Conservation (phyloP, 371 early-diverging fungal species). For the Saksenaea oblongispora region DNA sequence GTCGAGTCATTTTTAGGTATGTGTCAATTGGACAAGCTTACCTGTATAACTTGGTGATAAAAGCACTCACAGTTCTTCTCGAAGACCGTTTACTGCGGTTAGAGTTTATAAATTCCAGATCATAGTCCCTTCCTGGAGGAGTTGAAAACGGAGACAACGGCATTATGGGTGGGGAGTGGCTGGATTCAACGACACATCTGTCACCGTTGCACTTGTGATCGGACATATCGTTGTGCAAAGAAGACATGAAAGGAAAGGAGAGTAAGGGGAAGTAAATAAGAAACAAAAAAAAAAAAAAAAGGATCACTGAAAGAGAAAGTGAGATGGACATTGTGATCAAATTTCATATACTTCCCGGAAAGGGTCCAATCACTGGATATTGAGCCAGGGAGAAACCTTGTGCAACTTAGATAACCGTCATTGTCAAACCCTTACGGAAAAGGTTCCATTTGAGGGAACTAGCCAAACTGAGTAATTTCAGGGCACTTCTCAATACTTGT, state of each 20-base stretch:
- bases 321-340: not conserved
- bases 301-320: not conserved
- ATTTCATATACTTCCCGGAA: not conserved
- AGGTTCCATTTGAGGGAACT: not conserved
- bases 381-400: not conserved
- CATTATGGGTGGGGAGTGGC: not conserved
- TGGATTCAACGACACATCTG: not conserved
- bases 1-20: not conserved
- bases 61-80: slow-evolving; percentile 21
- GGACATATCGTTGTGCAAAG: not conserved
- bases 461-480: not conserved
- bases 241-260: not conserved
- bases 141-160: not conserved
- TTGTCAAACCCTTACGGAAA: slow-evolving; percentile 3
- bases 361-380: not conserved
- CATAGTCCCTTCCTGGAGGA: not conserved
- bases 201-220: not conserved
- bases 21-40: not conserved
- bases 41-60: slow-evolving; percentile 32
- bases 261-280: not conserved
- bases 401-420: slow-evolving; percentile 3
- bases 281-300: no score
- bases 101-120: not conserved
- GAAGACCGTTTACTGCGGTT: slow-evolving; percentile 1
- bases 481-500: not conserved